Evolutionary conservation across 2,329 filamentous ascomycete species (phyloP), one percentile per base, ranked within the genome.

Genomic region (Alternaria metachromatica): DNA sequence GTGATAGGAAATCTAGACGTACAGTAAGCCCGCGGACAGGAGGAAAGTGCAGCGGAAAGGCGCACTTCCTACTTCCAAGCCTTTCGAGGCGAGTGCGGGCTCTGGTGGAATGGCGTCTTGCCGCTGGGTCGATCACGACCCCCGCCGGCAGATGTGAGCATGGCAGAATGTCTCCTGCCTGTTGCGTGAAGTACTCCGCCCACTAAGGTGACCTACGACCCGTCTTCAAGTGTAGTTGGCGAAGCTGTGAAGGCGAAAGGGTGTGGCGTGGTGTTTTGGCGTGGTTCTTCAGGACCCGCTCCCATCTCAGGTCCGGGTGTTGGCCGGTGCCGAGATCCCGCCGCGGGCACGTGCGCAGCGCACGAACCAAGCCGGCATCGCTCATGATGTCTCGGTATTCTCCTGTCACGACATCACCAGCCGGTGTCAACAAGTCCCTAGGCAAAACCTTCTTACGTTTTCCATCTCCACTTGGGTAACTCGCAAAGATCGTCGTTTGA

Each of bases 181-280:
- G 15, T 63, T 68, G 57, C 13, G 63, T 63, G n/a, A 44, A 10
- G 23, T 18, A 5, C 65, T 63, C 67, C 63, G 63, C 15, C 25
- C 18, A 62, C 48, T 54, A 56, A 51, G 15, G 10, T 8, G 37
- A 18, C 18, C n/a, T 54, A 41, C 30, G 41, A 26, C 25, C 41
- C 63, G 33, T 21, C 12, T 49, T 48, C 13, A 41, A 5, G 15
- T 41, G 33, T 25, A 25, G 28, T 37, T 18, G 55, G 55, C 43
- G 41, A 18, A 48, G 30, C 45, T 46, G 55, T 54, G 33, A 53
- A 44, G 46, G 15, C 37, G 41, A 33, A 48, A 26, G 28, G 43
- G 37, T 41, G 45, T 50, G 33, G 18, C 58, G 54, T 55, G 7
- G 41, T 58, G 55, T 53, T 37, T 37, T 37, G 30, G 20, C 44